Conservation (phyloP, 73 alveolate species). For the Paramecium sexaurelia region DNA sequence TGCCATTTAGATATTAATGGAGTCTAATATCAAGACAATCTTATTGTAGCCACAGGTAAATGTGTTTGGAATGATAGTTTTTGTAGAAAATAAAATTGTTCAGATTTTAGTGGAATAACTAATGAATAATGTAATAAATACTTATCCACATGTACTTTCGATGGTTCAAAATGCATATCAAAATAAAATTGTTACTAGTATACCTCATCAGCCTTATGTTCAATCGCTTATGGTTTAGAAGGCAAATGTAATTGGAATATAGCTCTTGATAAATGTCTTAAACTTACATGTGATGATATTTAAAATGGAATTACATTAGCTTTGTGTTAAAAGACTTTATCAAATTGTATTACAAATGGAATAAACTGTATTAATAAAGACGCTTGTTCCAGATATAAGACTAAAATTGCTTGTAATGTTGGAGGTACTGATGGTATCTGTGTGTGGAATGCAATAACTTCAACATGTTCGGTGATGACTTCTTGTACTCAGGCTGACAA, state of each 20-base stretch:
- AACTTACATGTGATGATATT: neutral
- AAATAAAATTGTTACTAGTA: neutral
- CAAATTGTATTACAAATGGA: conserved; percentile 32
- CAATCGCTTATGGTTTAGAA: neutral
- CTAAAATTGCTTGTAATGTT: conserved; percentile 11
- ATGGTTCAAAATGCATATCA: neutral
- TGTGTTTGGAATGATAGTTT: neutral
- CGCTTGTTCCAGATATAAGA: neutral
- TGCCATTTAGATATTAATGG: neutral
- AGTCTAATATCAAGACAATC: neutral
- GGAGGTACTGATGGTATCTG: conserved; percentile 60
- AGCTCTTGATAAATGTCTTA: neutral
- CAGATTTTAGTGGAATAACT: conserved; percentile 9
- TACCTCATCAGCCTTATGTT: neutral
- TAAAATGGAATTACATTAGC: neutral
- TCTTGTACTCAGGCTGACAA: neutral
- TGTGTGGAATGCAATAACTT: neutral
- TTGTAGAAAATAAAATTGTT: neutral
- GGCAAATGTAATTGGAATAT: conserved; percentile 21
- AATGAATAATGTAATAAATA: neutral
- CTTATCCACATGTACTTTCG: neutral
- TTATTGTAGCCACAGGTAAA: neutral
- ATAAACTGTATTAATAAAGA: neutral
- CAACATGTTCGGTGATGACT: neutral
- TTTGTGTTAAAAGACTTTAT: neutral